phyloP scores from a whole-genome alignment of 208 protist species.

The Leishmania tarentolae region DNA sequence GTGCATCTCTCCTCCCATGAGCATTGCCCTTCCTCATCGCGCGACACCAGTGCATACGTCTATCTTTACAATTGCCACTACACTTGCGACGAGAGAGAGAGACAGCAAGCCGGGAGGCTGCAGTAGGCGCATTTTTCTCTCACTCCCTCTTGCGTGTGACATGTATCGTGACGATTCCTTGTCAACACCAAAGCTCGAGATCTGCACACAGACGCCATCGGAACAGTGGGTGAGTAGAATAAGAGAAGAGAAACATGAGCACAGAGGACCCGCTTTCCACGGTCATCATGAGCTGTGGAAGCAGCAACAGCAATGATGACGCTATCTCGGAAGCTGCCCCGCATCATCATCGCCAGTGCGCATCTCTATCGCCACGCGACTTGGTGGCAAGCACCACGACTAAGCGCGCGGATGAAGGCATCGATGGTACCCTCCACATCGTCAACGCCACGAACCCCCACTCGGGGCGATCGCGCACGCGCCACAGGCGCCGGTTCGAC shows the following conservation, averaged over 20 bases:
- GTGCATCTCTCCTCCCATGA: background rate
- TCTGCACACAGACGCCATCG: background rate
- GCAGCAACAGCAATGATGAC: background rate
- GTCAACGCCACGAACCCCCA: background rate
- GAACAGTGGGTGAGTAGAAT: background rate
- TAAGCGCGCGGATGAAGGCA: background rate
- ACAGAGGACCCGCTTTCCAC: background rate
- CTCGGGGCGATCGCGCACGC: constrained; percentile 6
- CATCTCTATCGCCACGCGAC: background rate
- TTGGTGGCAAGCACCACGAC: background rate
- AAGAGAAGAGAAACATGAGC: background rate
- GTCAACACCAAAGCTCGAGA: background rate
- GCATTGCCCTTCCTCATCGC: background rate
- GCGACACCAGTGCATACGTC: background rate
- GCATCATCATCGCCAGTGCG: background rate
- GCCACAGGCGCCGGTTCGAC: constrained; percentile 3
- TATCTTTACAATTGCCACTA: too few relatives aligned
- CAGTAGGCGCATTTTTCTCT: background rate
- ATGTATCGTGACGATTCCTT: background rate
- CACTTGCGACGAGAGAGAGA: too few relatives aligned
- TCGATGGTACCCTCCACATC: background rate
- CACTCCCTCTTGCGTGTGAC: background rate
- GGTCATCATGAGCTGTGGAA: background rate
- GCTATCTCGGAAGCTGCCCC: background rate
- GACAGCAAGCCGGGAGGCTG: background rate